A percentile compares a stretch with the other conserved stretches of the same genome.
phyloP scores from a whole-genome alignment of 2,329 filamentous ascomycete genomes.

The Ophiostoma himal-ulmi region DNA sequence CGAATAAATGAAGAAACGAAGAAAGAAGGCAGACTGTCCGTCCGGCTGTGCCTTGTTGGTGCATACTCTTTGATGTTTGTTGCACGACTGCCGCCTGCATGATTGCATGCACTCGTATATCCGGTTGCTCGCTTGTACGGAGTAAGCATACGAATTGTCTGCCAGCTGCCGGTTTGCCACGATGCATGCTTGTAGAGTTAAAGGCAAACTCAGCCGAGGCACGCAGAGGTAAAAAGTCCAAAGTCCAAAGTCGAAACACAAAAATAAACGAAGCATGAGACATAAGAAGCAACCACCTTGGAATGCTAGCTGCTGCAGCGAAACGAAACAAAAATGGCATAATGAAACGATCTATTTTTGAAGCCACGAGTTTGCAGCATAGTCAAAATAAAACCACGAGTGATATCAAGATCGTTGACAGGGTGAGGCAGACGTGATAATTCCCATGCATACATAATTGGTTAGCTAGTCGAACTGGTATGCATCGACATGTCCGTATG shows the following conservation, averaged over 20 bases:
- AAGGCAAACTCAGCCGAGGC: background rate
- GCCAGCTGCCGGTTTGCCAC: background rate
- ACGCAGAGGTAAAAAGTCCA: background rate
- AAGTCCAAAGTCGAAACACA: background rate
- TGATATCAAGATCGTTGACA: background rate
- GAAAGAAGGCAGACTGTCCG: background rate
- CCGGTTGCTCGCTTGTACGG: background rate
- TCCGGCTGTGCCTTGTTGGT: background rate
- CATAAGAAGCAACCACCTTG: background rate
- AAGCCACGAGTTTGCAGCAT: background rate
- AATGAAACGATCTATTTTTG: slow-evolving; percentile 2
- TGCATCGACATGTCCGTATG: background rate
- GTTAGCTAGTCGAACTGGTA: background rate
- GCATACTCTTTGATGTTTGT: background rate
- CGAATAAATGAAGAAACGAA: background rate
- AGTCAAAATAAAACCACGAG: background rate
- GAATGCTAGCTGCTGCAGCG: background rate
- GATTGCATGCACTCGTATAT: background rate
- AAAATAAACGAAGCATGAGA: background rate
- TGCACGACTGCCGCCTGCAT: background rate
- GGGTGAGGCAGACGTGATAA: background rate
- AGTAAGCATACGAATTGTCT: background rate
- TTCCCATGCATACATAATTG: background rate
- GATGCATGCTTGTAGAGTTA: background rate
- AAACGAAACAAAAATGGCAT: slow-evolving; percentile 6